These are phyloP conservation scores for Chlorella sp. DNA, from an alignment of 139 green algal species.

Conservation along the genomic window DNA sequence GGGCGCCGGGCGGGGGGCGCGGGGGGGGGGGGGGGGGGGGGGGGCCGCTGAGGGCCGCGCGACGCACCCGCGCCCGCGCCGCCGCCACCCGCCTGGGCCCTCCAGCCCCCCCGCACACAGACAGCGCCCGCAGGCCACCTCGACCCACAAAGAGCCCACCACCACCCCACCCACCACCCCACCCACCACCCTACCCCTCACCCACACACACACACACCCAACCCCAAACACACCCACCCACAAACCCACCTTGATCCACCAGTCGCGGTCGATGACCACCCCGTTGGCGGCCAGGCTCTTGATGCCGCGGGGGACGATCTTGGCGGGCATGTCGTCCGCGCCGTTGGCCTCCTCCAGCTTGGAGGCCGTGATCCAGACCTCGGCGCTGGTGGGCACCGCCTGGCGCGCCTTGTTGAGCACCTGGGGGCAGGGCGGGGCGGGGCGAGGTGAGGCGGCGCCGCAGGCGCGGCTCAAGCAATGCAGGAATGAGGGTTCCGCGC, in stretches of 20 bases:
- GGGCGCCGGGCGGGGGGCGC: no score
- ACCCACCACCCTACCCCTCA: background rate
- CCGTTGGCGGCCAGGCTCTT: conserved; percentile 73
- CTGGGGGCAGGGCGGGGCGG: no score
- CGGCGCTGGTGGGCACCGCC: conserved; percentile 83
- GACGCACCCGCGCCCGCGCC: background rate
- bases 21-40: no score
- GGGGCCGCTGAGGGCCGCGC: no score
- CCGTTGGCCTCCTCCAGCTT: conserved; percentile 96
- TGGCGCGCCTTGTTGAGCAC: conserved; percentile 95
- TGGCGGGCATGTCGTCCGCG: conserved; percentile 74
- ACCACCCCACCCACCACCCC: background rate
- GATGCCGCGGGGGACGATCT: conserved; percentile 75
- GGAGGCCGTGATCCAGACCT: conserved; percentile 60
- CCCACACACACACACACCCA: background rate
- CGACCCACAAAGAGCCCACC: background rate
- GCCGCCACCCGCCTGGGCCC: background rate
- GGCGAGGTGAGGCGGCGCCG: no score
- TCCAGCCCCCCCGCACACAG: background rate
- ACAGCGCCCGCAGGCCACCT: background rate
- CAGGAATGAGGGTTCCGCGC: no score
- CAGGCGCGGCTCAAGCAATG: no score
- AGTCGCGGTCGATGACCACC: conserved; percentile 92
- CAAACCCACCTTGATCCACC: conserved; percentile 74
- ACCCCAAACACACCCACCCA: background rate